These are phyloP conservation scores for Colletotrichum scovillei DNA, from an alignment of 2,329 filamentous ascomycete genomes.

Conservation along the genomic window DNA sequence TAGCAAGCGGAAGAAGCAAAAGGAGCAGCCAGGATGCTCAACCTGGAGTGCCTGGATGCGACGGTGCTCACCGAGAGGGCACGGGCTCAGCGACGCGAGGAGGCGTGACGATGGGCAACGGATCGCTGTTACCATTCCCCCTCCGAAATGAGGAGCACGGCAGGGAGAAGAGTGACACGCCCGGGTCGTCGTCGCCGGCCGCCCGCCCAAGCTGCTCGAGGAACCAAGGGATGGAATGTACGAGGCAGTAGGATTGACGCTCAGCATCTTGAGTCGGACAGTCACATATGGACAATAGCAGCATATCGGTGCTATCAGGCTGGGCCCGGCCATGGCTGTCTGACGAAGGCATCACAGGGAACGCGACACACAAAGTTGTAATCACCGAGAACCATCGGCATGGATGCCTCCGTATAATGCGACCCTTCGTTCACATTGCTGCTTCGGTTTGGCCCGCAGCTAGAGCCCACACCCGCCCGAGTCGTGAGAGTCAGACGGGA, in stretches of 20 bases:
- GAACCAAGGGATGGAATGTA: conserved; percentile 28
- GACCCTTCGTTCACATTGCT: conserved; percentile 5
- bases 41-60: background rate
- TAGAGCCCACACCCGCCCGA: background rate
- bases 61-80: conserved; percentile 10
- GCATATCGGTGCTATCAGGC: conserved; percentile 16
- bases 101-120: conserved; percentile 24
- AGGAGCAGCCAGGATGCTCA: conserved; percentile 2
- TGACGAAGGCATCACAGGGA: conserved; percentile 28
- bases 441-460: conserved; percentile 21
- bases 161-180: conserved; percentile 27
- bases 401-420: conserved; percentile 6
- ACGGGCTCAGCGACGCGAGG: background rate
- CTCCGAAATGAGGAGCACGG: conserved; percentile 27
- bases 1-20: background rate
- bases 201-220: conserved; percentile 13
- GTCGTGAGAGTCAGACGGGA: conserved; percentile 8
- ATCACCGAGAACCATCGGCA: background rate
- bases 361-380: conserved; percentile 13
- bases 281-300: background rate
- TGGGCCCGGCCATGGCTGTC: conserved; percentile 10
- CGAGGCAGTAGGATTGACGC: conserved; percentile 9
- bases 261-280: conserved; percentile 8
- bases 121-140: conserved; percentile 25
- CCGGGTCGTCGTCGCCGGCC: conserved; percentile 19